These are phyloP conservation scores for Kwoniella pini DNA, from an alignment of 768 basidiomycete genomes.

Conservation along the genomic window DNA sequence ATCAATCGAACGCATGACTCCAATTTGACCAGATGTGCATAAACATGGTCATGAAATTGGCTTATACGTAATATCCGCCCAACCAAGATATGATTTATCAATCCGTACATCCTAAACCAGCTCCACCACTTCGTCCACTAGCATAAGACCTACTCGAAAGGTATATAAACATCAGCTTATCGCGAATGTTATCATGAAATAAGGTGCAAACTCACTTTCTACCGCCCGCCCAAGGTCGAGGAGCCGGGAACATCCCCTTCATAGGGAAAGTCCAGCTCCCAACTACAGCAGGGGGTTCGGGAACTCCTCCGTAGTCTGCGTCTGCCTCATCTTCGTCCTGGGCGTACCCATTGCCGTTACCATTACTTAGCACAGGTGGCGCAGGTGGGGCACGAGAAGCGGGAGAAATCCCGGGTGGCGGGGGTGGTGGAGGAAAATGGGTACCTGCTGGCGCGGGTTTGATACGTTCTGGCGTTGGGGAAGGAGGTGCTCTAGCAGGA, in stretches of 20 bases:
- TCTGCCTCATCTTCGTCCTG: slow-evolving; percentile 1
- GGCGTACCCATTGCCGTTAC: background rate
- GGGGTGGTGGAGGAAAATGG: slow-evolving; percentile 43
- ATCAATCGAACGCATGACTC: too few relatives aligned
- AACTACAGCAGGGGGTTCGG: slow-evolving; percentile 50
- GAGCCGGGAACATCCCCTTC: slow-evolving; percentile 54
- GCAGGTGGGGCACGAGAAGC: slow-evolving; percentile 27
- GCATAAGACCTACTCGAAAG: slow-evolving; percentile 39
- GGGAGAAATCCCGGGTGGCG: slow-evolving; percentile 31
- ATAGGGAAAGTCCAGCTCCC: slow-evolving; percentile 53
- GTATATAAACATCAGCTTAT: slow-evolving; percentile 1
- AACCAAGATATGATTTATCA: background rate
- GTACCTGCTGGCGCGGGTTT: slow-evolving; percentile 38
- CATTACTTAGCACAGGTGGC: slow-evolving; percentile 29
- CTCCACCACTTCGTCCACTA: slow-evolving; percentile 36
- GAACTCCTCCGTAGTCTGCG: slow-evolving; percentile 24
- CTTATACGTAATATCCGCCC: too few relatives aligned
- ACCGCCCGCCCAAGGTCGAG: slow-evolving; percentile 40
- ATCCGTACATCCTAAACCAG: slow-evolving; percentile 35
- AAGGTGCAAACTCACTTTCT: slow-evolving; percentile 42
- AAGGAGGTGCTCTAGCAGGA: slow-evolving; percentile 16
- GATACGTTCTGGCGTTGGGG: slow-evolving; percentile 29
- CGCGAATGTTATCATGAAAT: background rate
- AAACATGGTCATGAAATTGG: too few relatives aligned
- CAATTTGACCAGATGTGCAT: too few relatives aligned